phyloP scores from a whole-genome alignment of 257 asterid species.

The Leonotis leonurus region DNA sequence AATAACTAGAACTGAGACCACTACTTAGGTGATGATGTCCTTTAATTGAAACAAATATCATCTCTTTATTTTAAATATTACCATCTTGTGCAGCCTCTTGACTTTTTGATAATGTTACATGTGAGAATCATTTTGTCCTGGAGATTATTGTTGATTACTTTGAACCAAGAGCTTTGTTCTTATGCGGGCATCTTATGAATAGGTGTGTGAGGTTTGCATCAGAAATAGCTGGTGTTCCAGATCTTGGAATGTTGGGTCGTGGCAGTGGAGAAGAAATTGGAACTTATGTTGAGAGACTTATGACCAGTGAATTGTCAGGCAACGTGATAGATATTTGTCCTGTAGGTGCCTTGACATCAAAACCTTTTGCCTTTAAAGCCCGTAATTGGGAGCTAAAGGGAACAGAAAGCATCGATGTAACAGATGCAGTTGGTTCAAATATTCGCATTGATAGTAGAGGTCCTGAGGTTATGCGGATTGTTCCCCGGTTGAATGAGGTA shows the following conservation, averaged over 20 bases:
- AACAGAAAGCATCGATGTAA: constrained; percentile 94
- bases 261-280: constrained; percentile 99
- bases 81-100: background rate
- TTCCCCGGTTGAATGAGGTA: constrained; percentile 95
- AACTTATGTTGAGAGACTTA: constrained; percentile 89
- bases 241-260: constrained; percentile 98
- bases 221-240: constrained; percentile 94
- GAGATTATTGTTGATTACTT: background rate
- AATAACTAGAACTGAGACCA: background rate
- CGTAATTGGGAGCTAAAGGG: constrained; percentile 98
- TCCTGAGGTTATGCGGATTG: constrained; percentile 92
- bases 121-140: background rate
- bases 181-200: constrained; percentile 26
- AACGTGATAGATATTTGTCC: constrained; percentile 98
- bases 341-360: constrained; percentile 96
- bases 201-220: constrained; percentile 97
- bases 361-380: constrained; percentile 99
- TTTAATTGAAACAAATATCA: background rate
- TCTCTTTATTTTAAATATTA: background rate
- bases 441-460: constrained; percentile 98
- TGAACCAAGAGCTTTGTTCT: constrained; percentile 7
- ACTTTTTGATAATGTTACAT: background rate
- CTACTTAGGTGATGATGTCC: background rate
- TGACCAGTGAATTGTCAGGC: constrained; percentile 99
- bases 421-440: constrained; percentile 99